Base-by-base conservation (phyloP, 2,329 filamentous ascomycete species). In the Thielaviopsis cerberus region DNA sequence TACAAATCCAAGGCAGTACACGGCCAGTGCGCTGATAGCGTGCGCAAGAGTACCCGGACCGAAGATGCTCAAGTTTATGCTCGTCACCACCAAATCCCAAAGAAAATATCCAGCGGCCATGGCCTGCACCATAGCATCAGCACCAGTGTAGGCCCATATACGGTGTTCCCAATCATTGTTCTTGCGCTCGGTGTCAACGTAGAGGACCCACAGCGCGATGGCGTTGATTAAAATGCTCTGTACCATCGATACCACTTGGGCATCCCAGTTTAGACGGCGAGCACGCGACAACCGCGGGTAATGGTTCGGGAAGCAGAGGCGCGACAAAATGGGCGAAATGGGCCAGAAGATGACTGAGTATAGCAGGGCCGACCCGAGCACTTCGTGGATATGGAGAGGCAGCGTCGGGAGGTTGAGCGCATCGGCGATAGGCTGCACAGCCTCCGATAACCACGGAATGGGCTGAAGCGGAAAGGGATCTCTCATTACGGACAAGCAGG, bases 91-190 rank as follows among this genome's bases (percentile, higher is more conserved):
- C 55, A 92, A 69, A 66, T 94, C 88, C 86, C 86, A 94, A 55
- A 91, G 69, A 66, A 94, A 94, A 68, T 94, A 94, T 10, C 88
- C 88, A 23, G 81, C 76, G 1, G 86, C 87, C 64, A 90, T 76
- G 10, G 82, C 83, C 69, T 89, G 85, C 57, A 90, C 78, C 73
- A 91, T 77, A 51, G 83, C 86, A 30, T 76, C 74, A 17, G 76
- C 78, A 27, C 85, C 84, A 7, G 82, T 86, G 66, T 94, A 92
- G 27, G 85, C 87, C 79, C 83, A 90, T 24, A 92, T 73, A 27
- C 84, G 78, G 66, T 82, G 80, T 64, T 82, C 74, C 72, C 77
- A 80, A 64, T 79, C 73, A 80, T 88, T 86, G 53, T 71, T 71
- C 63, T 70, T 73, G 61, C 86, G 77, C 68, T 89, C 85, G 48